Evolutionary conservation across 257 asterid genomes (phyloP).

Genomic region (Nemophila menziesii): DNA sequence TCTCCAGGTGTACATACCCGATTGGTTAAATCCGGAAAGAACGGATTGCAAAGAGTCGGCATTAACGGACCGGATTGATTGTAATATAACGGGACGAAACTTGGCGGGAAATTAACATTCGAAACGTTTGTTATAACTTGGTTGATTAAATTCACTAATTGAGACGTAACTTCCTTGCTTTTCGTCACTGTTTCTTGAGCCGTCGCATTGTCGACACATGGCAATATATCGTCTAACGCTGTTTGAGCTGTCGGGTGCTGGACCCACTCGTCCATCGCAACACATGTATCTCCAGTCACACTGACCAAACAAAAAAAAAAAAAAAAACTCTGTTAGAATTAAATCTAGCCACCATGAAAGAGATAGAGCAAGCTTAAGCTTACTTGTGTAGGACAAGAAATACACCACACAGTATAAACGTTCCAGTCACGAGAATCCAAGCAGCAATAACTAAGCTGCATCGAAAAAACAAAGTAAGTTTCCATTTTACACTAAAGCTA

Average conservation of each 20-base stretch:
- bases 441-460: constrained; percentile 76
- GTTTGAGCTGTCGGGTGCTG: constrained; percentile 72
- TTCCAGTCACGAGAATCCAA: constrained; percentile 85
- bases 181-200: constrained; percentile 55
- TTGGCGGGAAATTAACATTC: constrained; percentile 69
- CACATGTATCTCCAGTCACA: constrained; percentile 76
- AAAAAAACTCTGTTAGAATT: not conserved
- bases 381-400: constrained; percentile 89
- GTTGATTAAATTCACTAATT: constrained; percentile 50
- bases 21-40: constrained; percentile 43
- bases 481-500: not conserved
- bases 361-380: constrained; percentile 10
- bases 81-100: constrained; percentile 52
- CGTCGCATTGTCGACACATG: constrained; percentile 69
- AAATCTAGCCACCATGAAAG: not conserved
- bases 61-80: constrained; percentile 87
- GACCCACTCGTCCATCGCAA: constrained; percentile 82
- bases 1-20: constrained; percentile 53
- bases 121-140: constrained; percentile 69
- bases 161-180: constrained; percentile 64
- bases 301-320: constrained; percentile 19
- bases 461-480: constrained; percentile 15
- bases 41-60: constrained; percentile 78
- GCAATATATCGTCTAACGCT: constrained; percentile 69
- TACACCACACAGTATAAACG: constrained; percentile 73